Evolutionary conservation across 106 monocot genomes (phyloP).

Genomic region (Acanthochlamys bracteata): DNA sequence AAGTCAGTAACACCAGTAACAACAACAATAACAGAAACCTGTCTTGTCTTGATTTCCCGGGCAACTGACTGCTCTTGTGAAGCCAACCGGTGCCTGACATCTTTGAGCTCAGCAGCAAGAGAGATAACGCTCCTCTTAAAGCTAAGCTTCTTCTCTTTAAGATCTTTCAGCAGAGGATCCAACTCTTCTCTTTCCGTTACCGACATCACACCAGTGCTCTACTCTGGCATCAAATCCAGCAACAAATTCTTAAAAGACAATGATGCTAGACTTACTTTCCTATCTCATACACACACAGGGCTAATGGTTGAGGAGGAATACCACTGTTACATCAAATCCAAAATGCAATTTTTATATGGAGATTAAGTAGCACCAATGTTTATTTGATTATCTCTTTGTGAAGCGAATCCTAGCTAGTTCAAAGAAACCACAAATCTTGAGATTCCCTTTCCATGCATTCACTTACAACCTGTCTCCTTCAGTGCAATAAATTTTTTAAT

Average conservation of each 20-base stretch:
- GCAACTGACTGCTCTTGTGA: slow-evolving; percentile 49
- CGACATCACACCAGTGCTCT: not conserved
- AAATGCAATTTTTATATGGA: no score
- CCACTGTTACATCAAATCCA: no score
- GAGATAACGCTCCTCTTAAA: slow-evolving; percentile 58
- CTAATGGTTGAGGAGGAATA: no score
- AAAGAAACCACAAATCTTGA: not conserved
- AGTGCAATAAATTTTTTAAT: no score
- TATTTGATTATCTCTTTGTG: no score
- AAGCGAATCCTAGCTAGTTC: not conserved
- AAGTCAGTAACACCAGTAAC: slow-evolving; percentile 1
- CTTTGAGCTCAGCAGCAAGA: slow-evolving; percentile 73
- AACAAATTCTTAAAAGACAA: no score
- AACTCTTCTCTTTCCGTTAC: slow-evolving; percentile 17
- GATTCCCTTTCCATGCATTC: not conserved
- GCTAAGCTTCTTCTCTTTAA: slow-evolving; percentile 76
- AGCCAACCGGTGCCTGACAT: slow-evolving; percentile 44
- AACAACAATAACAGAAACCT: slow-evolving; percentile 28
- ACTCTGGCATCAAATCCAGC: no score
- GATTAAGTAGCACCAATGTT: no score
- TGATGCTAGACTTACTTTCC: no score
- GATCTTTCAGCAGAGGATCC: slow-evolving; percentile 83
- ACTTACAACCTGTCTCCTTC: not conserved
- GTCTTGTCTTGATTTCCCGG: slow-evolving; percentile 37
- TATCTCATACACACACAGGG: no score